phyloP scores from a whole-genome alignment of 2,329 filamentous ascomycete species.

The Penicillium oxalicum region DNA sequence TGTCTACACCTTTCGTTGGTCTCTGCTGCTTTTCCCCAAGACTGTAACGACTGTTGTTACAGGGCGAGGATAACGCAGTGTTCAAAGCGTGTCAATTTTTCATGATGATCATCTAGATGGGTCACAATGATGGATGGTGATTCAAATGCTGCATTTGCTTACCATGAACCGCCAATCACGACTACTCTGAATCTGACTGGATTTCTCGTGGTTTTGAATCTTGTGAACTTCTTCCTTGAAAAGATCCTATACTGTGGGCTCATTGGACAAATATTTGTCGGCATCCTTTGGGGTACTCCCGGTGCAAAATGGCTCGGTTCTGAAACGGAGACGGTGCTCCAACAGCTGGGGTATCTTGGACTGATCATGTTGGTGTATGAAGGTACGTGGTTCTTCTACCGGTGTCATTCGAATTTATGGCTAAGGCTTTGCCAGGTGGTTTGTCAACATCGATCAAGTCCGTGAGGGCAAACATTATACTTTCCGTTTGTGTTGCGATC shows the following conservation, averaged over 20 bases:
- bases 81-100: no score
- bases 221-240: slow-evolving; percentile 54
- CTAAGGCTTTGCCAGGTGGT: slow-evolving; percentile 16
- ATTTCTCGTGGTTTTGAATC: slow-evolving; percentile 59
- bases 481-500: slow-evolving; percentile 58
- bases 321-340: slow-evolving; percentile 50
- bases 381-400: slow-evolving; percentile 37
- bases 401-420: not conserved
- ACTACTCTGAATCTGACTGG: slow-evolving; percentile 56
- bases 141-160: slow-evolving; percentile 31
- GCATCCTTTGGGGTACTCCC: slow-evolving; percentile 64
- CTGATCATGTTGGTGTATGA: slow-evolving; percentile 68
- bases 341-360: slow-evolving; percentile 66
- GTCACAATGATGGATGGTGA: no score
- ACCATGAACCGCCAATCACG: slow-evolving; percentile 57
- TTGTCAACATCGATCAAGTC: slow-evolving; percentile 38
- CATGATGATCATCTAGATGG: no score
- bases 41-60: no score
- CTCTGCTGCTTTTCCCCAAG: no score
- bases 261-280: slow-evolving; percentile 64
- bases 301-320: slow-evolving; percentile 55
- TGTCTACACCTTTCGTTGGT: no score
- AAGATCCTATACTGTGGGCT: slow-evolving; percentile 62
- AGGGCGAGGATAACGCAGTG: no score
- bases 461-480: slow-evolving; percentile 54